Evolutionary conservation across 352 stramenopile species (phyloP), one percentile per base, ranked within the genome.

Genomic region (Peronospora farinosa): DNA sequence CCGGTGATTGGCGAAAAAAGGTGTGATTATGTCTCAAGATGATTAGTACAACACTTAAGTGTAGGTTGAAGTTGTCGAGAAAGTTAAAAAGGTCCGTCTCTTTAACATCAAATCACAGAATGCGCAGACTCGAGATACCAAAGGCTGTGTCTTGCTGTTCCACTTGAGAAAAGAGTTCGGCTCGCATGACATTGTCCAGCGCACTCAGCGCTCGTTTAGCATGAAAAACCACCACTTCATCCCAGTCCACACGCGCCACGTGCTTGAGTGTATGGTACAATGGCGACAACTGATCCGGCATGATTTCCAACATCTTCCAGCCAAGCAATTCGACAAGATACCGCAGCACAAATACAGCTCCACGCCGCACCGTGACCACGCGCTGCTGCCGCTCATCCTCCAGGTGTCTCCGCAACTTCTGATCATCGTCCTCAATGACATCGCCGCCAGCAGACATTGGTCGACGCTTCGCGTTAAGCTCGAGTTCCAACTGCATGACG

Each of bases 241-340:
- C 83, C 1, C 40, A 65, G 39, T 90, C 78, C 12, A 77, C 68
- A 38, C 62, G 68, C 30, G 65, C 68, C 16, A 88, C 83, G 37
- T 79, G 64, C 60, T 90, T 90, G 40, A 94, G 69, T 11, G 69
- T 80, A 42, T 82, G 80, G 50, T 92, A 94, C 43, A 92, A 55
- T 10, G 74, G 67, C 28, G 69, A 72, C 41, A 94, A 67, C 19
- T 88, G 73, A 16, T 87, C 76, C 11, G 83, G 63, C 50, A 88
- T 66, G 25, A 92, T 54, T 38, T 92, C 78, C 6, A 94, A 46
- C 35, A 87, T 60, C 58, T 87, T 83, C 65, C 69, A 77, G 15
- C 83, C 83, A 53, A 94, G 68, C 28, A 90, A 57, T 47, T 90
- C 62, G 1, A 91, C 52, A 13, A 93, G 60, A 62, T 93, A 74